Conservation (phyloP, 2,329 filamentous ascomycete species). For the Scopulariopsis brevicaulis region DNA sequence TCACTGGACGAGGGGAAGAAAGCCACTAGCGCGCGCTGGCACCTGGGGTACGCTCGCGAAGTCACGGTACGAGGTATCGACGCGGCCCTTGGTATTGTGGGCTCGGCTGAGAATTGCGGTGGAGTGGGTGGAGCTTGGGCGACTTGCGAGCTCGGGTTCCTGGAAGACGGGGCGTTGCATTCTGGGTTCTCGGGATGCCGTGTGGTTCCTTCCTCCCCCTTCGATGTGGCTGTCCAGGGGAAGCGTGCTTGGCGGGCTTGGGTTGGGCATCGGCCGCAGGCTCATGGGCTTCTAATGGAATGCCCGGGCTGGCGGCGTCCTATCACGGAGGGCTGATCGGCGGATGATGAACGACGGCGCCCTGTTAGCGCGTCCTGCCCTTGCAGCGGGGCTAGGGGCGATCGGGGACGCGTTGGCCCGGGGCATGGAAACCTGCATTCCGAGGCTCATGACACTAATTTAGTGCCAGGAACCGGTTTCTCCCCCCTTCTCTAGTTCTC, state of each 20-base stretch:
- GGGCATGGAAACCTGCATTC: too few species aligned
- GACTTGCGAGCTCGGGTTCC: not conserved
- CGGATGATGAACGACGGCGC: too few species aligned
- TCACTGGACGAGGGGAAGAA: not conserved
- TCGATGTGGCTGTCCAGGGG: not conserved
- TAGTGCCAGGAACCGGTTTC: too few species aligned
- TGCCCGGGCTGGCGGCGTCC: too few species aligned
- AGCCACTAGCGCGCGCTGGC: not conserved
- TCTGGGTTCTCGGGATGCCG: not conserved
- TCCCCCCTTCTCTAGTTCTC: too few species aligned
- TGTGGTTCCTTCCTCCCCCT: not conserved
- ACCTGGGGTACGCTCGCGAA: not conserved
- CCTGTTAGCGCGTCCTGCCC: too few species aligned
- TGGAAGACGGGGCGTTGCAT: not conserved
- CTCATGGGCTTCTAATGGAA: too few species aligned
- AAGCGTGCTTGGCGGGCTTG: not conserved
- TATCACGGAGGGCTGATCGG: too few species aligned
- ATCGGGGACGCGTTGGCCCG: too few species aligned
- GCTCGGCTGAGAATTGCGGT: not conserved
- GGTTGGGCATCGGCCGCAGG: too few species aligned
- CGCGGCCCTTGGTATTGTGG: not conserved
- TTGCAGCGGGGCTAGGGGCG: too few species aligned
- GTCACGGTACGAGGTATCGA: not conserved
- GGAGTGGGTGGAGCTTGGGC: not conserved
- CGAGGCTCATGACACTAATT: too few species aligned